Conservation (phyloP, 1,284 basidiomycete genomes). For the Melampsora larici-populina region DNA sequence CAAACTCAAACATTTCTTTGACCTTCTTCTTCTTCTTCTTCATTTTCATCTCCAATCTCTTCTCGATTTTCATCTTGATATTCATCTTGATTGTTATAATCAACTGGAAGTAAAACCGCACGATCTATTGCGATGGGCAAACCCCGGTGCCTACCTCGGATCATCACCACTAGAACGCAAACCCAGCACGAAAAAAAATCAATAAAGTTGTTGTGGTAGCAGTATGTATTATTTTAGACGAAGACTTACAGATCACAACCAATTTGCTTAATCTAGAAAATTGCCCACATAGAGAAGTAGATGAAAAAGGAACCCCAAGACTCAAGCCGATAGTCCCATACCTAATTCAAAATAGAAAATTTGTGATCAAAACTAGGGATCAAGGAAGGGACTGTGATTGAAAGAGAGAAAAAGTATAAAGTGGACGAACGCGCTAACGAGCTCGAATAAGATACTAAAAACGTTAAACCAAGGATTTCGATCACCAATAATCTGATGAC, state of each 20-base stretch:
- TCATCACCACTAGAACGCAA: constrained; percentile 71
- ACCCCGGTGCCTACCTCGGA: constrained; percentile 86
- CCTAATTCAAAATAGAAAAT: constrained; percentile 66
- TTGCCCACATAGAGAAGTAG: constrained; percentile 70
- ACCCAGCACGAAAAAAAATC: not conserved
- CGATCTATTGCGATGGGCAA: constrained; percentile 71
- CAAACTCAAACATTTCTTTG: no score
- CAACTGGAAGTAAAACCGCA: constrained; percentile 58
- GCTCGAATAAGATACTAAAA: constrained; percentile 28
- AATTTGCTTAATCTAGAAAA: constrained; percentile 80
- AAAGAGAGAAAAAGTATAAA: not conserved
- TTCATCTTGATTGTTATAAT: constrained; percentile 50
- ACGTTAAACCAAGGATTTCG: constrained; percentile 49
- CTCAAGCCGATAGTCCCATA: constrained; percentile 87
- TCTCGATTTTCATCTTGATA: not conserved
- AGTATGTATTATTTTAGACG: not conserved
- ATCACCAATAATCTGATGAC: constrained; percentile 47
- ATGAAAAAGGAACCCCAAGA: constrained; percentile 65
- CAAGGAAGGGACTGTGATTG: not conserved
- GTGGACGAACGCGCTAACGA: constrained; percentile 27
- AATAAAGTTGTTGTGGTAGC: not conserved
- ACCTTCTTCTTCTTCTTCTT: not conserved
- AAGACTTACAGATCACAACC: constrained; percentile 61
- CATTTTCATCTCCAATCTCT: no score
- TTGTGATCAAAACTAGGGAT: constrained; percentile 62